Conservation (phyloP, 208 protist species). For the Leishmania major region DNA sequence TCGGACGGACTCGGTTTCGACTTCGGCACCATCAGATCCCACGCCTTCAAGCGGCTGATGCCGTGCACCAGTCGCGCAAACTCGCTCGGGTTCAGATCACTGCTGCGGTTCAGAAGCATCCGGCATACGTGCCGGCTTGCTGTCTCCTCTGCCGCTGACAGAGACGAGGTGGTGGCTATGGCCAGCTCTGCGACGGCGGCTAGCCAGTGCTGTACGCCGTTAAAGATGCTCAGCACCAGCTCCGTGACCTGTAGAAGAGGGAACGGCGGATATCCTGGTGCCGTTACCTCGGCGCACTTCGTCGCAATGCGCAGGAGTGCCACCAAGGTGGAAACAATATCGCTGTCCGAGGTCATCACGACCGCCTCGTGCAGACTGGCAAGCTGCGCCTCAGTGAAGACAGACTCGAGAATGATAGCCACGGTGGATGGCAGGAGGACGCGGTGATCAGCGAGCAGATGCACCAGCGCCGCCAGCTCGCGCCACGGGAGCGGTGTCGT, state of each 20-base stretch:
- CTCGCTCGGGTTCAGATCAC: slow-evolving; percentile 54
- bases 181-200: slow-evolving; percentile 17
- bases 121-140: slow-evolving; percentile 26
- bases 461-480: slow-evolving; percentile 38
- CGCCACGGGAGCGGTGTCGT: slow-evolving; percentile 12
- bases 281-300: not conserved
- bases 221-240: slow-evolving; percentile 18
- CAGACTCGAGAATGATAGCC: slow-evolving; percentile 13
- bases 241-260: slow-evolving; percentile 15
- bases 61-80: slow-evolving; percentile 66
- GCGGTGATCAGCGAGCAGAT: slow-evolving; percentile 46
- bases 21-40: slow-evolving; percentile 11
- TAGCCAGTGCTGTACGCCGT: slow-evolving; percentile 12
- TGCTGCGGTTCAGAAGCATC: slow-evolving; percentile 33
- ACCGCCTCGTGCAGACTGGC: slow-evolving; percentile 4
- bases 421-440: slow-evolving; percentile 35
- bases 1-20: not conserved
- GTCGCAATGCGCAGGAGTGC: slow-evolving; percentile 1
- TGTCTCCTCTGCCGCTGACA: not conserved
- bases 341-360: not conserved
- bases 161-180: not conserved
- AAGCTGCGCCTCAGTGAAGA: slow-evolving; percentile 31
- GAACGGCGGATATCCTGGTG: not conserved
- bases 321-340: slow-evolving; percentile 1
- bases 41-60: slow-evolving; percentile 53